Base-by-base conservation (phyloP, 1,284 basidiomycete species). In the Pterulicium gracile region DNA sequence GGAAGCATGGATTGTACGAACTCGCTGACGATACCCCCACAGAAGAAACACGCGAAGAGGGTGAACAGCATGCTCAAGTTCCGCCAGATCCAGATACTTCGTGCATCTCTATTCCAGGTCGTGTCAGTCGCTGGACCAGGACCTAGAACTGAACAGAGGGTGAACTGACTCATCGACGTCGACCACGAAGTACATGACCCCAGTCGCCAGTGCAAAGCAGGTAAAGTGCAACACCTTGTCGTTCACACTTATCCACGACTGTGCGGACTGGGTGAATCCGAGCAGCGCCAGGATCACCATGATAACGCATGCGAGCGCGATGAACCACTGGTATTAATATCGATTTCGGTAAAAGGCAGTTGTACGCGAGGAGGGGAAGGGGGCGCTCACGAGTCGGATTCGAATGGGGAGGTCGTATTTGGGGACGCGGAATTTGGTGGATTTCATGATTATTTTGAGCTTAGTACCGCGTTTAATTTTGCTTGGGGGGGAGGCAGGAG, bases 211-310 rank as follows among this genome's bases (percentile, higher is more conserved):
- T 49, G 70, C 70, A 54, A 95, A 83, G 60, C 87, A 89, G 18
- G 88, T 56, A 58, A 94, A 91, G 57, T 90, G 91, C 21, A 92
- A 64, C 12, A 92, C 56, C 64, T 92, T 91, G 74, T 88, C 85
- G 58, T 87, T 88, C 14, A 92, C 59, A 0, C 84, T 84, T 7
- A 91, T 60, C 3, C 36, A 39, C 5, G 75, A 63, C 49, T 69
- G 68, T 15, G 77, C 68, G 52, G 82, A 67, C 61, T 84, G 75
- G 19, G 86, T 84, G 61, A 89, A 79, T 2, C 87, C 84, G 7
- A 89, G 63, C 46, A 88, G 69, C 1, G 78, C 84, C 14, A 88
- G 70, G 4, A 75, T 48, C 23, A 81, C 55, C 75, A 88, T 82
- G 44, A 83, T 68, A 32, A 78, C 43, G 49, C 64, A 66, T 41